These are phyloP conservation scores for Cenchrus fungigraminus DNA, from an alignment of 176 grass and related monocot species.

Conservation along the genomic window DNA sequence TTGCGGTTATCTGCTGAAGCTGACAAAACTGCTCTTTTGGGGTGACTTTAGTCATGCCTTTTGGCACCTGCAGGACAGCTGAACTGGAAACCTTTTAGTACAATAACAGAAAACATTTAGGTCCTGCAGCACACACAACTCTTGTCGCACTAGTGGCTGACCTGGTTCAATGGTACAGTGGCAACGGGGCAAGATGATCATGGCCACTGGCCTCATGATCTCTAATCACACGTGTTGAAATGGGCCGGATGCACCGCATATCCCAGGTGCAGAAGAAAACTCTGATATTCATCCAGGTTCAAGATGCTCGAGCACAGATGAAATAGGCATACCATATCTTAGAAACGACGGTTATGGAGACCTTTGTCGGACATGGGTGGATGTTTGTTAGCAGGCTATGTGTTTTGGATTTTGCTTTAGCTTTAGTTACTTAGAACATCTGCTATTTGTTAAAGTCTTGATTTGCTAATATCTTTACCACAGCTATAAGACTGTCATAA, in stretches of 20 bases:
- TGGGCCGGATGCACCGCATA: not conserved
- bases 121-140: not conserved
- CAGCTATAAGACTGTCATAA: too few relatives aligned
- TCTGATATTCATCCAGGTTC: not conserved
- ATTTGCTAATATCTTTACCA: too few relatives aligned
- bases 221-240: not conserved
- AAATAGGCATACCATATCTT: too few relatives aligned
- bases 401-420: not conserved
- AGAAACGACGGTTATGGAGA: too few relatives aligned
- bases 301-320: too few relatives aligned
- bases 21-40: slow-evolving; percentile 14
- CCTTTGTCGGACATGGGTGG: too few relatives aligned
- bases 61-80: not conserved
- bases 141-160: not conserved
- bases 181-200: not conserved
- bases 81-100: not conserved
- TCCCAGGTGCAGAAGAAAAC: not conserved
- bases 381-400: too few relatives aligned
- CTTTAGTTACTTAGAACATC: too few relatives aligned
- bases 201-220: not conserved
- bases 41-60: not conserved
- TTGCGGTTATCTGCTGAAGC: not conserved
- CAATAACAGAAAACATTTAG: not conserved
- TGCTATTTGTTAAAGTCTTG: too few relatives aligned
- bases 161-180: not conserved